Conservation (phyloP, 2,329 filamentous ascomycete species). For the Apiospora malaysiana region DNA sequence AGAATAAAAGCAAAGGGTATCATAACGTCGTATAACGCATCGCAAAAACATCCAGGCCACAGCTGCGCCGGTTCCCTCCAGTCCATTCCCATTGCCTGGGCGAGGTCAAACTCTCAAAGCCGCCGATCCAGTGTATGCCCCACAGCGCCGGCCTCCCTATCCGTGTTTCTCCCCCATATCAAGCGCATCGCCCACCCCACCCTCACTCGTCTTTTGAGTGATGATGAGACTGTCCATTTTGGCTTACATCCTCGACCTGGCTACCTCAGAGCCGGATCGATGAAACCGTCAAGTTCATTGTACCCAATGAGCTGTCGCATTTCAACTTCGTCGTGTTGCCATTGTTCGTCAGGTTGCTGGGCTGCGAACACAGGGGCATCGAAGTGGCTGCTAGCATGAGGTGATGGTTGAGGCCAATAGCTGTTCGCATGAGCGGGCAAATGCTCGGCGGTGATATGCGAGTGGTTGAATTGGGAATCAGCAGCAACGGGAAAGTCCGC, state of each 20-base stretch:
- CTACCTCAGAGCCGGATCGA: constrained; percentile 33
- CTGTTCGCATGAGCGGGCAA: background rate
- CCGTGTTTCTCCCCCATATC: background rate
- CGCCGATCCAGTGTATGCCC: background rate
- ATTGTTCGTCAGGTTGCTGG: constrained; percentile 42
- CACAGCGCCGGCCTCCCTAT: background rate
- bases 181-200: background rate
- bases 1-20: constrained; percentile 20
- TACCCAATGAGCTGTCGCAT: constrained; percentile 45
- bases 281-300: constrained; percentile 31
- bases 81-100: background rate
- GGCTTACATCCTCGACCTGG: background rate
- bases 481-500: background rate
- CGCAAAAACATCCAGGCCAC: constrained; percentile 1
- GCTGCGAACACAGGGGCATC: background rate
- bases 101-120: background rate
- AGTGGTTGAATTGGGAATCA: background rate
- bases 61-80: background rate
- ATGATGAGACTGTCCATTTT: background rate
- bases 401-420: constrained; percentile 17
- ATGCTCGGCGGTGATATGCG: background rate
- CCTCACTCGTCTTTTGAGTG: background rate
- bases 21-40: constrained; percentile 18
- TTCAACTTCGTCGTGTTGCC: constrained; percentile 51
- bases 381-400: background rate